phyloP scores from a whole-genome alignment of 2,329 filamentous ascomycete genomes.

The Paraphaeosphaeria minitans region DNA sequence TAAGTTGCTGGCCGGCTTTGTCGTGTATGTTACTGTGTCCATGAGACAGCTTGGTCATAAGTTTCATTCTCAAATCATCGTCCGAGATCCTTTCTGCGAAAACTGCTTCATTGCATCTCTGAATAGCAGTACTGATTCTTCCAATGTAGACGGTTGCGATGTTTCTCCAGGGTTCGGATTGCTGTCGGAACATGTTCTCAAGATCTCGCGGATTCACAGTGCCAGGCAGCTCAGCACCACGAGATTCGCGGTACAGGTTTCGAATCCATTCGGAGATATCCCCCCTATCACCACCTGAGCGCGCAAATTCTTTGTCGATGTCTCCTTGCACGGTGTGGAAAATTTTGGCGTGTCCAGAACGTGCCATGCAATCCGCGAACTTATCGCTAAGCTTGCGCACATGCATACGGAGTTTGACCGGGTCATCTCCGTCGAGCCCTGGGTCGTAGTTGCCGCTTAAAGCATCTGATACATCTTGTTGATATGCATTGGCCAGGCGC shows the following conservation, averaged over 20 bases:
- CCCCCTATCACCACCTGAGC: constrained; percentile 1
- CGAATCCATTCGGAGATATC: constrained; percentile 10
- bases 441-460: constrained; percentile 15
- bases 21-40: not conserved
- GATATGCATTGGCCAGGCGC: constrained; percentile 10
- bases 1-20: constrained; percentile 3
- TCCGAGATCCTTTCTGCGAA: constrained; percentile 3
- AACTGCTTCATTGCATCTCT: constrained; percentile 1
- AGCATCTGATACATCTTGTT: constrained; percentile 12
- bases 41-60: constrained; percentile 2
- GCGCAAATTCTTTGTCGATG: constrained; percentile 8
- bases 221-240: constrained; percentile 15
- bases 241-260: constrained; percentile 13
- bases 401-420: constrained; percentile 17
- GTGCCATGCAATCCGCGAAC: constrained; percentile 11
- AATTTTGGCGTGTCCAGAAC: constrained; percentile 11
- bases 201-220: constrained; percentile 15
- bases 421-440: constrained; percentile 5
- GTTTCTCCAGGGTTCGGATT: constrained; percentile 9
- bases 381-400: constrained; percentile 11
- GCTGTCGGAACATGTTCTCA: constrained; percentile 15
- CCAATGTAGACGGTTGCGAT: constrained; percentile 9
- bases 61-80: constrained; percentile 5
- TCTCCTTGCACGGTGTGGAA: constrained; percentile 9
- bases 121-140: constrained; percentile 4